These are phyloP conservation scores for Tetrastigma voinierianum DNA, from an alignment of 164 flowering plant species.

Conservation along the genomic window DNA sequence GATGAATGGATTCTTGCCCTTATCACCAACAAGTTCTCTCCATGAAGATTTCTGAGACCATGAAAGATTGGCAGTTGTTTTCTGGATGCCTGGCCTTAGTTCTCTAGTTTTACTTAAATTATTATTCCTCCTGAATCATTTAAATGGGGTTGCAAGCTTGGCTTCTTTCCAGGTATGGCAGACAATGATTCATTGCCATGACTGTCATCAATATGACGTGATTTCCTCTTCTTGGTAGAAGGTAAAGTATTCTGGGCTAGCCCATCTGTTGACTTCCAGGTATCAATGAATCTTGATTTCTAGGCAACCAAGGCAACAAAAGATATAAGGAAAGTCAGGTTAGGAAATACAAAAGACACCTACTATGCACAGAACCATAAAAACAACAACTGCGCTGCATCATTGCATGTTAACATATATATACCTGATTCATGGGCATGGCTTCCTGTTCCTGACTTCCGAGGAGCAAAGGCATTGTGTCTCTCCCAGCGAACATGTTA, in stretches of 20 bases:
- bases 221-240: slow-evolving; percentile 35
- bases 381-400: neutral
- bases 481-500: slow-evolving; percentile 41
- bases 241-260: slow-evolving; percentile 8
- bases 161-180: slow-evolving; percentile 16
- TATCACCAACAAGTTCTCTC: slow-evolving; percentile 45
- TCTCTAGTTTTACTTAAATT: slow-evolving; percentile 9
- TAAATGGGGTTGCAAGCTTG: slow-evolving; percentile 6
- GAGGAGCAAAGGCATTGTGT: slow-evolving; percentile 2
- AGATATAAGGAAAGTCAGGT: neutral
- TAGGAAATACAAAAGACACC: neutral
- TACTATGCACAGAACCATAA: neutral
- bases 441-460: slow-evolving; percentile 14
- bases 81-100: slow-evolving; percentile 15
- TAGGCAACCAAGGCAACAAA: slow-evolving; percentile 1
- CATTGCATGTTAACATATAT: slow-evolving; percentile 4
- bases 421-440: slow-evolving; percentile 30
- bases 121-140: slow-evolving; percentile 13
- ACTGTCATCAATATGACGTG: slow-evolving; percentile 12
- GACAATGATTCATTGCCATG: slow-evolving; percentile 16
- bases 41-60: slow-evolving; percentile 60
- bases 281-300: slow-evolving; percentile 18
- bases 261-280: slow-evolving; percentile 10
- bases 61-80: slow-evolving; percentile 15
- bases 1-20: slow-evolving; percentile 22